Conservation (phyloP, 257 asterid species). For the Solanum medicagineum region DNA sequence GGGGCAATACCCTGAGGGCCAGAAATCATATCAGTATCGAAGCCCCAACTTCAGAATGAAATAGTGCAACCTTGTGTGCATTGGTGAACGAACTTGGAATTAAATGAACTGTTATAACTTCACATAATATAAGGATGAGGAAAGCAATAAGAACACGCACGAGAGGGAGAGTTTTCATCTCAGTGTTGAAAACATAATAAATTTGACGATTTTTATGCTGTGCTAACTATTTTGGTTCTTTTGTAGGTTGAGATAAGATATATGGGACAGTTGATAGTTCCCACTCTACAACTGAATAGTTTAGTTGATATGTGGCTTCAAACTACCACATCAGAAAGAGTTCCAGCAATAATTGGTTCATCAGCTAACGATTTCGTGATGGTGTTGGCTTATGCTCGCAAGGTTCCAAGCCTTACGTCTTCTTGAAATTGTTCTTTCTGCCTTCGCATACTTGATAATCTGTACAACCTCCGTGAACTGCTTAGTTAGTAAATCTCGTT, state of each 20-base stretch:
- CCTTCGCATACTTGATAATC: neutral
- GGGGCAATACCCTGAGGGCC: neutral
- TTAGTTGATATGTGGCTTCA: conserved; percentile 78
- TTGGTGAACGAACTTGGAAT: neutral
- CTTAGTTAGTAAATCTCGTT: neutral
- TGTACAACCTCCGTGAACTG: neutral
- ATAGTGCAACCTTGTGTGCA: neutral
- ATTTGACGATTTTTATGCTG: neutral
- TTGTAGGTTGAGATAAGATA: conserved; percentile 77
- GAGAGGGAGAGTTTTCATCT: neutral
- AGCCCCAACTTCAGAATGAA: neutral
- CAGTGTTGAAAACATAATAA: neutral
- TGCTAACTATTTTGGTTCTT: neutral
- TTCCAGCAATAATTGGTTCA: conserved; percentile 57
- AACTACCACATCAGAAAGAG: conserved; percentile 28
- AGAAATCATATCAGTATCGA: neutral
- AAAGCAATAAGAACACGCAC: neutral
- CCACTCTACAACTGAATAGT: conserved; percentile 52
- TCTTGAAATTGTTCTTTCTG: neutral
- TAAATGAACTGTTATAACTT: neutral
- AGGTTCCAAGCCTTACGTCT: conserved; percentile 18
- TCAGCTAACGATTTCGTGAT: conserved; percentile 86
- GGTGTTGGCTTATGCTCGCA: conserved; percentile 71
- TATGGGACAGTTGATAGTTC: conserved; percentile 64
- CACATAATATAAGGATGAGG: neutral